Percentiles rank a stretch among this genome's conserved stretches.
phyloP scores from a whole-genome alignment of 805 yeast species.

The Myxozyma udenii region DNA sequence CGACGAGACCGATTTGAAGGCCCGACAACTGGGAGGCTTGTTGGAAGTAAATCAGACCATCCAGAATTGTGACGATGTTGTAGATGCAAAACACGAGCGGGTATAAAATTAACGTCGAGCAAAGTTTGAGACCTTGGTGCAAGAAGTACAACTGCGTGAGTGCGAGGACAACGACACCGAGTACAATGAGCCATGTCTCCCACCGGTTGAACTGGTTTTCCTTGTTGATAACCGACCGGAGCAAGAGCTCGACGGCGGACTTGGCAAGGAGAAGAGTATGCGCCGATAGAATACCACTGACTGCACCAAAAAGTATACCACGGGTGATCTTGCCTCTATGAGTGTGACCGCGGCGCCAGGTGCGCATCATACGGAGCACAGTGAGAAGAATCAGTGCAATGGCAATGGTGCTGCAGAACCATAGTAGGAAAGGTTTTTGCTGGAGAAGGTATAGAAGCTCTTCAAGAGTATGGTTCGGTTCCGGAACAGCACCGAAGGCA shows the following conservation, averaged over 20 bases:
- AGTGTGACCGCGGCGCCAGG: slow-evolving; percentile 28
- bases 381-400: slow-evolving; percentile 17
- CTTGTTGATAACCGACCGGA: slow-evolving; percentile 44
- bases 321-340: slow-evolving; percentile 40
- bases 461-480: slow-evolving; percentile 51
- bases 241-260: slow-evolving; percentile 66
- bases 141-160: slow-evolving; percentile 68
- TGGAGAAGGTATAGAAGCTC: slow-evolving; percentile 46
- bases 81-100: slow-evolving; percentile 84
- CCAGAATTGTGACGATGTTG: slow-evolving; percentile 64
- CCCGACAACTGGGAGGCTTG: slow-evolving; percentile 47
- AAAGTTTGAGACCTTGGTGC: slow-evolving; percentile 65
- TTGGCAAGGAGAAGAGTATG: slow-evolving; percentile 85
- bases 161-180: slow-evolving; percentile 58
- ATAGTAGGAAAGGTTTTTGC: slow-evolving; percentile 51
- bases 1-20: slow-evolving; percentile 44
- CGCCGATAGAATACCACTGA: slow-evolving; percentile 77
- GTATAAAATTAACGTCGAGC: slow-evolving; percentile 74
- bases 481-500: slow-evolving; percentile 59
- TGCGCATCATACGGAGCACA: slow-evolving; percentile 28
- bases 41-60: slow-evolving; percentile 58
- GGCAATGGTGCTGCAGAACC: slow-evolving; percentile 48
- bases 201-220: slow-evolving; percentile 43
- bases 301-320: slow-evolving; percentile 64
- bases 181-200: slow-evolving; percentile 51